Base-by-base conservation (phyloP, 306 rosid genomes). In the Astragalus membranaceus region DNA sequence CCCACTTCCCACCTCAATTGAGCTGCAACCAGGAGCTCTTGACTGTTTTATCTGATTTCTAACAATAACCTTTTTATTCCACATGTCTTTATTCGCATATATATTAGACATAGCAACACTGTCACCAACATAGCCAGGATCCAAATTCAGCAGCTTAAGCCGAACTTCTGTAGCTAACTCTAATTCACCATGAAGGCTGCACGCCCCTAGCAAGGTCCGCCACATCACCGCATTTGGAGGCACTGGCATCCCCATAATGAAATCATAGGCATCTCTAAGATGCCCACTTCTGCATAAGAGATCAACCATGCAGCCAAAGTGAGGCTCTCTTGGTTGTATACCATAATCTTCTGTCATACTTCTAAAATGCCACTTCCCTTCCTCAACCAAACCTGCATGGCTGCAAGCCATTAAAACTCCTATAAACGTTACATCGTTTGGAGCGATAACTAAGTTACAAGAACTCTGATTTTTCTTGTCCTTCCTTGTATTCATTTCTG, bases 371-470 rank as follows among this genome's bases (percentile, higher is more conserved):
- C 53, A 15, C 72, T 80, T 82, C 64, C 90, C 90, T 85, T 88
- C 84, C 68, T 85, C 94, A 26, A 84, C 84, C 79, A 83, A 54
- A 30, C 94, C 86, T 2, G 83, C 83, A 74, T 88, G 90, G 75
- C 94, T 88, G 66, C 94, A 88, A 29, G 94, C 90, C 88, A 85
- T 88, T 63, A 85, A 70, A 48, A 85, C 90, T 73, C 94, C 94
- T 10, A 85, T 51, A 75, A 83, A 88, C 1, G 87, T 88, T 37
- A 88, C 85, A 32, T 82, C 87, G 17, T 85, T 83, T 0, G 88
- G 86, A 3, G 50, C 75, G 10, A 79, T 5, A 17, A 23, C 17
- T 57, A 23, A 36, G 17, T 44, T 14, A 15, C 78, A 61, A 10
- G 71, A 41, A 42, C 37, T 67, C 16, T 4, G n/a, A 6, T 41